Conservation (phyloP, 2,329 filamentous ascomycete species). For the Fusarium brachygibbosum region DNA sequence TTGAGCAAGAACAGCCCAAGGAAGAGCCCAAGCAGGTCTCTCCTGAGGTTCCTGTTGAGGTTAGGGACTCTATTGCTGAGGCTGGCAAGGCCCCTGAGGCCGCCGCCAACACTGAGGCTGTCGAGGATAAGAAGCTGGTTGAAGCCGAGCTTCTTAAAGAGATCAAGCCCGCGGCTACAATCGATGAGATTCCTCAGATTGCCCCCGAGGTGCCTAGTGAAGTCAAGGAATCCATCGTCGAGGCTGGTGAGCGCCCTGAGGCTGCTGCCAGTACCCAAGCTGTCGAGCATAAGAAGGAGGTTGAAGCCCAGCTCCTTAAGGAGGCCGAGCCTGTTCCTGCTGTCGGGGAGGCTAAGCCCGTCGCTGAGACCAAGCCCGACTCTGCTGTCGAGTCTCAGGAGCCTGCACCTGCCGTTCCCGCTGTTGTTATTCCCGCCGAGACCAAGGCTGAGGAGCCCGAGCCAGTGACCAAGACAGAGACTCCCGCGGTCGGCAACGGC, state of each 20-base stretch:
- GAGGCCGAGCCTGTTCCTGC: slow-evolving; percentile 63
- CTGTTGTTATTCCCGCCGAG: slow-evolving; percentile 24
- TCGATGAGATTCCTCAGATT: slow-evolving; percentile 56
- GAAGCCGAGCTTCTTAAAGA: slow-evolving; percentile 79
- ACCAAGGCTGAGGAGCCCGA: slow-evolving; percentile 28
- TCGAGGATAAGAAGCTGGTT: slow-evolving; percentile 77
- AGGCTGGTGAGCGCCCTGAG: slow-evolving; percentile 75
- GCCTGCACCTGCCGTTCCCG: not conserved
- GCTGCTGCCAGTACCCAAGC: slow-evolving; percentile 76
- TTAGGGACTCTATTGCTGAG: slow-evolving; percentile 79
- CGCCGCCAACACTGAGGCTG: slow-evolving; percentile 73
- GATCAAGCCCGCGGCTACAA: slow-evolving; percentile 62
- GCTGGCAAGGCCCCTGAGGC: slow-evolving; percentile 75
- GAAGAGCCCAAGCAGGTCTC: slow-evolving; percentile 53
- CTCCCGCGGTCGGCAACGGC: slow-evolving; percentile 39
- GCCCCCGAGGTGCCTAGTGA: slow-evolving; percentile 66
- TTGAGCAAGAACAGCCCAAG: slow-evolving; percentile 38
- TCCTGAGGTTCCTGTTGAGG: slow-evolving; percentile 61
- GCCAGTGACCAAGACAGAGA: slow-evolving; percentile 31
- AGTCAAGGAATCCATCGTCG: slow-evolving; percentile 69
- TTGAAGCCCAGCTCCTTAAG: slow-evolving; percentile 80
- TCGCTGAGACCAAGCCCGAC: slow-evolving; percentile 11
- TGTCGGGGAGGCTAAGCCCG: slow-evolving; percentile 75
- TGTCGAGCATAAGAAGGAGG: slow-evolving; percentile 79
- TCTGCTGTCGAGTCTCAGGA: slow-evolving; percentile 8